phyloP scores from a whole-genome alignment of 2,329 filamentous ascomycete species.

The Onygena corvina region DNA sequence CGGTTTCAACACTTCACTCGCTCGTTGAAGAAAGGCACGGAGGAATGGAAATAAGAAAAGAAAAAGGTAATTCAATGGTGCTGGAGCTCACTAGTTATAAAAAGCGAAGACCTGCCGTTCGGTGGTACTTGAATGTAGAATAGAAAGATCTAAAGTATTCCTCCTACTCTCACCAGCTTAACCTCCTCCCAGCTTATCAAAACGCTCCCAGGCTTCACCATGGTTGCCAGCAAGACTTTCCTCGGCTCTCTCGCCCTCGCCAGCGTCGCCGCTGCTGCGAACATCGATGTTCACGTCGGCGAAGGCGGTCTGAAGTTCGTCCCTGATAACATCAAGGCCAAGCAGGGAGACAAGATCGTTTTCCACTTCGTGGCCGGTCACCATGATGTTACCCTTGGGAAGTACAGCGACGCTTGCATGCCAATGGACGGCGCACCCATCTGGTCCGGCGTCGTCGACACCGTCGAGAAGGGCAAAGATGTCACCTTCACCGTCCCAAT shows the following conservation, averaged over 20 bases:
- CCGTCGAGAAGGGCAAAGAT: conserved; percentile 6
- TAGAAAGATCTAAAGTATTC: no score
- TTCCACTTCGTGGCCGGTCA: conserved; percentile 12
- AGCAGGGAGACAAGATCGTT: conserved; percentile 10
- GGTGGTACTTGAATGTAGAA: no score
- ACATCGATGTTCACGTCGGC: conserved; percentile 12
- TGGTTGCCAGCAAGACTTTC: conserved; percentile 3
- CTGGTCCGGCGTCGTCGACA: conserved; percentile 14
- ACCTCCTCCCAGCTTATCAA: background rate
- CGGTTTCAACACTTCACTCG: no score
- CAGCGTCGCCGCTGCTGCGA: conserved; percentile 6
- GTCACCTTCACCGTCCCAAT: conserved; percentile 37
- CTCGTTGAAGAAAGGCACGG: background rate
- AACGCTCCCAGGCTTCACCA: background rate
- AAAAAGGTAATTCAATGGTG: no score
- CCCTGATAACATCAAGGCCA: conserved; percentile 10
- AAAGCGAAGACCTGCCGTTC: no score
- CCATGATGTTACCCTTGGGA: conserved; percentile 11
- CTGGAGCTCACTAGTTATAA: no score
- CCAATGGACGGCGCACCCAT: conserved; percentile 7
- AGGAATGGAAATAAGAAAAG: background rate
- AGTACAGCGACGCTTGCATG: conserved; percentile 9
- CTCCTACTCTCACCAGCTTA: no score
- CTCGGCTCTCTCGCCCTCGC: conserved; percentile 7
- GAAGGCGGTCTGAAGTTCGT: conserved; percentile 9